phyloP scores from a whole-genome alignment of 805 yeast species.

The Metschnikowia kunwiensis region DNA sequence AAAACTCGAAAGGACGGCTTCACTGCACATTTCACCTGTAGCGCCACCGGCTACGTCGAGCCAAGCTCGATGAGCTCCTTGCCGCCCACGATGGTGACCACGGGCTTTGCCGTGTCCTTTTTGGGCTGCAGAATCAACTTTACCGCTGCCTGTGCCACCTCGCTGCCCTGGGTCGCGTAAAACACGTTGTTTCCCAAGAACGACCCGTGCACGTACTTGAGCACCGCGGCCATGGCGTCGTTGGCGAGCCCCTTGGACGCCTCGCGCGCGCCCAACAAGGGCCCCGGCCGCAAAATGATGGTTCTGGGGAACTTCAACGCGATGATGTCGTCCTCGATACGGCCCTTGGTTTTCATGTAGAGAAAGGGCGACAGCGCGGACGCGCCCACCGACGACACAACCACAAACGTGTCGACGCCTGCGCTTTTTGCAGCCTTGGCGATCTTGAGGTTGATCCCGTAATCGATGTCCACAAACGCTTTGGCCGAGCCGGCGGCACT shows the following conservation, averaged over 20 bases:
- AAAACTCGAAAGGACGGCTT: no score
- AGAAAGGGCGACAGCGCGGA: conserved; percentile 52
- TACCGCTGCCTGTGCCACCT: conserved; percentile 59
- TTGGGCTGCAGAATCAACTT: conserved; percentile 30
- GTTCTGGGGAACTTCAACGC: conserved; percentile 66
- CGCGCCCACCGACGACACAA: conserved; percentile 70
- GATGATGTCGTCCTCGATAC: conserved; percentile 64
- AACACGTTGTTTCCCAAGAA: conserved; percentile 13
- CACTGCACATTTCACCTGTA: no score
- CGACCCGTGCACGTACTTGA: conserved; percentile 21
- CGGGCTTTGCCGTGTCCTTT: conserved; percentile 16
- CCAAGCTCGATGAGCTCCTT: conserved; percentile 22
- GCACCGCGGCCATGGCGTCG: conserved; percentile 29
- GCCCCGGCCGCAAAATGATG: conserved; percentile 76
- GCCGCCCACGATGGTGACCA: conserved; percentile 22
- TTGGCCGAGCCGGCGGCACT: conserved; percentile 59
- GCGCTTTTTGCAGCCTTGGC: conserved; percentile 72
- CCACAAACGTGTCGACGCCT: conserved; percentile 64
- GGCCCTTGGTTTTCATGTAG: conserved; percentile 70
- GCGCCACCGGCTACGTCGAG: no score
- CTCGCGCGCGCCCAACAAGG: conserved; percentile 61
- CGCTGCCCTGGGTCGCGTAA: conserved; percentile 57
- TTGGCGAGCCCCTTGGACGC: conserved; percentile 22
- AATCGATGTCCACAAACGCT: conserved; percentile 67
- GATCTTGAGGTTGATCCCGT: conserved; percentile 62